phyloP scores from a whole-genome alignment of 352 stramenopile genomes.

The Phytophthora uliginosa region DNA sequence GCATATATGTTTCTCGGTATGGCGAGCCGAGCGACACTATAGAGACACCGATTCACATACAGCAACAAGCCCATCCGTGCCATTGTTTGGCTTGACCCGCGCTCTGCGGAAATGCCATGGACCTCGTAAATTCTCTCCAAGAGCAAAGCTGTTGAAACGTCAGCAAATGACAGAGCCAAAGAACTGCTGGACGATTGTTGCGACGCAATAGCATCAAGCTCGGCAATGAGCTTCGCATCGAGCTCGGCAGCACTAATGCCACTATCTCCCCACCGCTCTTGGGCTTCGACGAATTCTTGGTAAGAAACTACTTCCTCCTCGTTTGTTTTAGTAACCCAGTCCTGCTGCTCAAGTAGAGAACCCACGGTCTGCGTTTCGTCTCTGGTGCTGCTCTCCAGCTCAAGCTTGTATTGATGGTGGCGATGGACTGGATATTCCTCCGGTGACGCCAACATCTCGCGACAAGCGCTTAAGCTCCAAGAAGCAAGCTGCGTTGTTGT shows the following conservation, averaged over 20 bases:
- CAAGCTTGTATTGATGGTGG: conserved; percentile 28
- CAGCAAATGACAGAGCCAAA: conserved; percentile 37
- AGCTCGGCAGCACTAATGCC: background rate
- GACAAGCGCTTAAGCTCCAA: conserved; percentile 64
- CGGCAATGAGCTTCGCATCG: conserved; percentile 41
- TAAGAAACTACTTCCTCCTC: conserved; percentile 18
- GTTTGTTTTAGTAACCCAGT: background rate
- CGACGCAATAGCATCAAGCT: conserved; percentile 35
- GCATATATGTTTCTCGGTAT: conserved; percentile 39
- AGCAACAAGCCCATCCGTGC: conserved; percentile 50
- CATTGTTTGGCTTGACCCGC: conserved; percentile 20
- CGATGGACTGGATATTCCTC: conserved; percentile 62
- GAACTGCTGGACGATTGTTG: conserved; percentile 28
- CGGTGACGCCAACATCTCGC: conserved; percentile 52
- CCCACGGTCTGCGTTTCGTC: background rate
- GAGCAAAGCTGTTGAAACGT: conserved; percentile 41
- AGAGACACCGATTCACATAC: conserved; percentile 57
- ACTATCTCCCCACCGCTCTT: conserved; percentile 25
- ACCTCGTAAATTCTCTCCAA: conserved; percentile 24
- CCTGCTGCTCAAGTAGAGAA: background rate
- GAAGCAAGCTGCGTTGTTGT: conserved; percentile 24
- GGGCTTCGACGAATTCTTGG: conserved; percentile 25
- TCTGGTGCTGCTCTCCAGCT: conserved; percentile 7
- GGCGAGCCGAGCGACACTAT: conserved; percentile 46
- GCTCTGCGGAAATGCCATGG: conserved; percentile 4